Evolutionary conservation across 2,329 filamentous ascomycete species (phyloP).

Genomic region (Pseudogymnoascus sp.): DNA sequence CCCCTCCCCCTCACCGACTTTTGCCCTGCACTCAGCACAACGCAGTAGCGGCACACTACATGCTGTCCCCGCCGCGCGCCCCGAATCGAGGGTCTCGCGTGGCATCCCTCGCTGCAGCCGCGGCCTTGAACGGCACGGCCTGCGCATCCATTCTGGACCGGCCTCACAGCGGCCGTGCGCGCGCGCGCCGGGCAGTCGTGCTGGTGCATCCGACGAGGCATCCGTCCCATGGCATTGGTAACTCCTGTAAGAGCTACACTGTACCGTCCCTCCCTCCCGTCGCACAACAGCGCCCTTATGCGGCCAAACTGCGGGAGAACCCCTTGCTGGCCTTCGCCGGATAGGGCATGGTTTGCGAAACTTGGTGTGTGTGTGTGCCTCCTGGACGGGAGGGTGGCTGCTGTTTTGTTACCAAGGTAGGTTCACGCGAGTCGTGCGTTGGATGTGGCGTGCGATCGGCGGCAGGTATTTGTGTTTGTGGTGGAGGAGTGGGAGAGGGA

Average conservation of each 20-base stretch:
- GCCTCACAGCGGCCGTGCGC: background rate
- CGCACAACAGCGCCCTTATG: background rate
- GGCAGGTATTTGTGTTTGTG: background rate
- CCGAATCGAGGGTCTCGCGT: background rate
- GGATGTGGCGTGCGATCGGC: background rate
- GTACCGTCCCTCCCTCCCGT: background rate
- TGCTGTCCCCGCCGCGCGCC: background rate
- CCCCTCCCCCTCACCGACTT: background rate
- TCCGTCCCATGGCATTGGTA: background rate
- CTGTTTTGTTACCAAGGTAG: background rate
- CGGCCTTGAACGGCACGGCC: background rate
- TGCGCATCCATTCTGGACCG: background rate
- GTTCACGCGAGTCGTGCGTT: background rate
- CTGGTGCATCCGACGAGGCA: background rate
- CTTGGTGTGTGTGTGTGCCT: background rate
- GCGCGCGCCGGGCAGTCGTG: background rate
- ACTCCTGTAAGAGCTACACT: background rate
- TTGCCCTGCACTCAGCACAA: background rate
- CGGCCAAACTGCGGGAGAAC: background rate
- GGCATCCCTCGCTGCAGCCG: background rate
- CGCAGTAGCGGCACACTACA: background rate
- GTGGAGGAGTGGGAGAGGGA: background rate
- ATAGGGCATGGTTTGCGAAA: constrained; percentile 1
- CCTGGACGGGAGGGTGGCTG: background rate
- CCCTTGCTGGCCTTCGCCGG: background rate